phyloP scores from a whole-genome alignment of 208 protist genomes.

The Endotrypanum monterogeii region DNA sequence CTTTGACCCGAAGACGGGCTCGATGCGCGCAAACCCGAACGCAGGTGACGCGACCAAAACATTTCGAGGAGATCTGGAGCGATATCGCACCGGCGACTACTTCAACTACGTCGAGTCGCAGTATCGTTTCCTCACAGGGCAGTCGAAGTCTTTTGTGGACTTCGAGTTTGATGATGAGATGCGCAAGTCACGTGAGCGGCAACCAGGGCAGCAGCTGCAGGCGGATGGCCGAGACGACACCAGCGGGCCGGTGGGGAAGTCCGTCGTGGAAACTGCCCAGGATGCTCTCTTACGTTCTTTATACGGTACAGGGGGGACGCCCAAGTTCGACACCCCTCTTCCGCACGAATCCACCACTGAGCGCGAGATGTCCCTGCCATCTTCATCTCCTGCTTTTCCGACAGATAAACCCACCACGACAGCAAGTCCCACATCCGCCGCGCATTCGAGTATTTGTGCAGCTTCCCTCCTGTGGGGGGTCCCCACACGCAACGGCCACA shows the following conservation, averaged over 20 bases:
- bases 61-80: conserved; percentile 82
- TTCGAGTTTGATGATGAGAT: conserved; percentile 77
- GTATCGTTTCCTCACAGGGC: conserved; percentile 77
- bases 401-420: neutral
- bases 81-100: conserved; percentile 77
- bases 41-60: conserved; percentile 49
- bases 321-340: neutral
- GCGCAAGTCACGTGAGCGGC: conserved; percentile 14
- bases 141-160: conserved; percentile 83
- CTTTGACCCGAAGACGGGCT: conserved; percentile 87
- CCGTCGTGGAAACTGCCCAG: conserved; percentile 30
- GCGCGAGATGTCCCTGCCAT: neutral
- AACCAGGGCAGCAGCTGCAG: conserved; percentile 7
- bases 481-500: conserved; percentile 53
- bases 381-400: neutral
- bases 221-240: neutral
- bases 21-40: conserved; percentile 90
- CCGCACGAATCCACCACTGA: neutral
- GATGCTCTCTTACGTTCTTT: conserved; percentile 54
- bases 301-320: conserved; percentile 37
- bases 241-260: neutral
- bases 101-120: conserved; percentile 82
- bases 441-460: conserved; percentile 3
- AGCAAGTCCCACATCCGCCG: neutral
- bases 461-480: conserved; percentile 28